Conservation (phyloP, 306 rosid species). For the Medicago truncatula region DNA sequence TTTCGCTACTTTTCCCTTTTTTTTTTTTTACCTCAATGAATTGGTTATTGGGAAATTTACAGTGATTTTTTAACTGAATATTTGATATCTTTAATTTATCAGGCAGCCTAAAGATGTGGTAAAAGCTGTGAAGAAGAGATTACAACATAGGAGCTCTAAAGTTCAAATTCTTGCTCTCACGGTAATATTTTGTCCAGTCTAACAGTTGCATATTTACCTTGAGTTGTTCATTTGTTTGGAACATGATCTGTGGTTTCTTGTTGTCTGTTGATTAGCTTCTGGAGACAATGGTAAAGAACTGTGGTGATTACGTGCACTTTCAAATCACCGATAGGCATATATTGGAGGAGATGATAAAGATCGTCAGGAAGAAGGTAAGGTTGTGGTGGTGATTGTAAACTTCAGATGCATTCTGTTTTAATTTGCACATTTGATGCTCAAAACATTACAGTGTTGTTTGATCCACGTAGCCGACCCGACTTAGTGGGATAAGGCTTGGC, state of each 20-base stretch:
- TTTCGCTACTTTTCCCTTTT: not conserved
- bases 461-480: too few species aligned
- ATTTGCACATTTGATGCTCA: conserved; percentile 34
- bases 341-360: conserved; percentile 93
- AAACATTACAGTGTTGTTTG: not conserved
- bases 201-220: conserved; percentile 12
- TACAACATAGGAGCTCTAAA: conserved; percentile 90
- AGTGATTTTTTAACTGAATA: conserved; percentile 18
- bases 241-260: conserved; percentile 46
- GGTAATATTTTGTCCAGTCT: too few species aligned
- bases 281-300: conserved; percentile 99
- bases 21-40: not conserved
- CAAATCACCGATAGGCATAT: conserved; percentile 91
- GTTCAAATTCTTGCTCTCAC: conserved; percentile 87
- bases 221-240: conserved; percentile 18
- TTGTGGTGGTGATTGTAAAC: conserved; percentile 27
- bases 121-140: conserved; percentile 89
- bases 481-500: too few species aligned
- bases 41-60: conserved; percentile 17
- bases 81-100: conserved; percentile 50
- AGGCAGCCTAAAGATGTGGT: conserved; percentile 99
- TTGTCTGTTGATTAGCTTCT: conserved; percentile 66
- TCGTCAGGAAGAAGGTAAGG: conserved; percentile 91
- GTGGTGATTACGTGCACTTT: conserved; percentile 88
- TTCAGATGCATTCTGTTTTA: conserved; percentile 32